A percentile compares a stretch with the other conserved stretches of the same genome.
Conservation (phyloP, 108 stramenopile species). For the Pseudonitzschia multiseries region DNA sequence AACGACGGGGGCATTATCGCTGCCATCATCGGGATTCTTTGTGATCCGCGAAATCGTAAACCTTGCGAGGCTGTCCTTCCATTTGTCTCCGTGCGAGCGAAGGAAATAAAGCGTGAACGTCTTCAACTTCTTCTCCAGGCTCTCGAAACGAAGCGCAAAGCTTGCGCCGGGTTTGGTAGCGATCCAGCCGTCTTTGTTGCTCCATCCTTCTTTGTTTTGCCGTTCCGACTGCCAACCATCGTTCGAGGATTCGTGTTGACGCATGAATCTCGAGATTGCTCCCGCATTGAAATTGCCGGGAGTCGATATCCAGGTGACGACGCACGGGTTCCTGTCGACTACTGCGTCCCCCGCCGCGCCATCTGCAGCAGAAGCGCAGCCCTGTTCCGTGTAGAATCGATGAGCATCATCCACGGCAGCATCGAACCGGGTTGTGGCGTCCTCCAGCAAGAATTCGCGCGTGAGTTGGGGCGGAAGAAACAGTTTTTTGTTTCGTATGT, state of each 20-base stretch:
- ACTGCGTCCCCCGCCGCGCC: too few species aligned
- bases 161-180: not conserved
- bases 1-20: too few species aligned
- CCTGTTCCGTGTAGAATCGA: too few species aligned
- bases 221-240: constrained; percentile 1
- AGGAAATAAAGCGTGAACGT: not conserved
- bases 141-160: not conserved
- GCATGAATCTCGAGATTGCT: too few species aligned
- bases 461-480: constrained; percentile 9
- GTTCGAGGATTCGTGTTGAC: not conserved
- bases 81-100: not conserved
- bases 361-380: too few species aligned
- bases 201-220: not conserved
- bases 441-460: not conserved
- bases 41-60: not conserved
- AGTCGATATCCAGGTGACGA: not conserved
- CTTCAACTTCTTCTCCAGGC: too few species aligned
- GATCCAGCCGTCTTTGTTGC: not conserved
- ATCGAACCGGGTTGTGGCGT: not conserved
- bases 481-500: not conserved
- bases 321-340: not conserved
- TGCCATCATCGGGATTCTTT: too few species aligned
- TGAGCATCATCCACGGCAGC: too few species aligned
- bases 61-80: not conserved
- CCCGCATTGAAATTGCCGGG: too few species aligned